A percentile compares a stretch with the other conserved stretches of the same genome.
These are phyloP conservation scores for Tremellales sp. DNA, from an alignment of 1,284 basidiomycete species.

Conservation along the genomic window DNA sequence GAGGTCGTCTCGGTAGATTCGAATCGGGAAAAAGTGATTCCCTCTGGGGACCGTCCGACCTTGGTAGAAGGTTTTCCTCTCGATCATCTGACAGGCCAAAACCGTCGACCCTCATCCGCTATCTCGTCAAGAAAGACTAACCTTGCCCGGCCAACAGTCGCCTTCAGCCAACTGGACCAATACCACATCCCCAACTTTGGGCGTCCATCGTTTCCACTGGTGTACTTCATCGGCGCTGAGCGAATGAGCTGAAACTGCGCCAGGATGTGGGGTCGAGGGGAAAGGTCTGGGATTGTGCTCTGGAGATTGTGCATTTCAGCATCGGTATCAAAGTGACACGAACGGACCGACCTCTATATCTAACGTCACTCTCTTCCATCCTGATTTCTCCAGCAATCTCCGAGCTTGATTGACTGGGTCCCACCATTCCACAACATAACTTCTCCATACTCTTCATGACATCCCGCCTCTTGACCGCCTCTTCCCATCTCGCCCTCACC, in stretches of 20 bases:
- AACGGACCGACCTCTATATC: conserved; percentile 8
- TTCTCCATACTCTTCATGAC: conserved; percentile 45
- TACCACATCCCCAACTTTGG: conserved; percentile 34
- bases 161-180: conserved; percentile 34
- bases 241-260: conserved; percentile 22
- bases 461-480: conserved; percentile 42
- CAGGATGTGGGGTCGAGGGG: conserved; percentile 29
- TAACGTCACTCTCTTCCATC: conserved; percentile 13
- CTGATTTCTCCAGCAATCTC: conserved; percentile 6
- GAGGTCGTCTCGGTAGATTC: conserved; percentile 36
- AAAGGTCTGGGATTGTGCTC: conserved; percentile 16
- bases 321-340: neutral
- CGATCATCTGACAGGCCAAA: conserved; percentile 31
- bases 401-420: conserved; percentile 2
- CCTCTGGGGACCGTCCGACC: conserved; percentile 40
- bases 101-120: no score
- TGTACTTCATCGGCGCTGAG: conserved; percentile 31
- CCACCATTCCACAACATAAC: conserved; percentile 25
- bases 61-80: conserved; percentile 40
- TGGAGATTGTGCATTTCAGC: neutral
- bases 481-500: conserved; percentile 37
- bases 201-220: conserved; percentile 40
- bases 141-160: conserved; percentile 39
- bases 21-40: conserved; percentile 41
- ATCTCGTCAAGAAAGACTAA: no score